Evolutionary conservation across 148 eudicot genomes (phyloP), one percentile per base, ranked within the genome.

Genomic region (Bassia scoparia): DNA sequence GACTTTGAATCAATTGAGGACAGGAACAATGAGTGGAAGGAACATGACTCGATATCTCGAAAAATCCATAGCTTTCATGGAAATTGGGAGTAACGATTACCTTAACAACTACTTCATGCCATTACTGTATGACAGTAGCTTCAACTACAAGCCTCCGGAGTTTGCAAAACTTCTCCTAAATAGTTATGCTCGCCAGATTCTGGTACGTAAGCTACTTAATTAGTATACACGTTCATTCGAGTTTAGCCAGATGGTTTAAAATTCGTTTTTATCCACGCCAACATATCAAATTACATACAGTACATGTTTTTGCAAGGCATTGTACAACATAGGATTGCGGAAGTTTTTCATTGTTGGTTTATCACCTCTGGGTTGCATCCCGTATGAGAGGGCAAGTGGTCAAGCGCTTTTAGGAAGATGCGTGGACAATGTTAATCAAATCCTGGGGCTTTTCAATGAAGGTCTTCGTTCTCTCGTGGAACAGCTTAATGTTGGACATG

Each of bases 21-120:
- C 87, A 58, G 74, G 53, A 64, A 73, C 84, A 84, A 81, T 90
- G 82, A 60, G 61, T 18, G 80, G 68, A 12, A 44, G 56, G 2
- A 77, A 79, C 60, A 75, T 95, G 33, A 87, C 44, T 53, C 81
- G 66, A 31, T 83, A 88, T 77, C 80, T 94, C 8, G 83, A 95
- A 11, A 83, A 67, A 44, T 84, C 97, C 30, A 72, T 95, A 24
- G 90, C 80, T 0, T 72, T 95, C 11, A 74, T 95, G 78, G 88
- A 89, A 38, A 78, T 91, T 56, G 98, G 98, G 8, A 95, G 88
- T 83, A 91, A 88, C 33, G 98, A 95, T 86, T 91, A 95, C 88
- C 81, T 95, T 78, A 89, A 95, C 84, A 95, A 95, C 86, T 95
- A 95, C 71, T 88, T 95, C 24, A 7, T 95, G 73, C 89, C 97